Conservation (phyloP, 352 stramenopile genomes). For the Elongisporangium prolatum region DNA sequence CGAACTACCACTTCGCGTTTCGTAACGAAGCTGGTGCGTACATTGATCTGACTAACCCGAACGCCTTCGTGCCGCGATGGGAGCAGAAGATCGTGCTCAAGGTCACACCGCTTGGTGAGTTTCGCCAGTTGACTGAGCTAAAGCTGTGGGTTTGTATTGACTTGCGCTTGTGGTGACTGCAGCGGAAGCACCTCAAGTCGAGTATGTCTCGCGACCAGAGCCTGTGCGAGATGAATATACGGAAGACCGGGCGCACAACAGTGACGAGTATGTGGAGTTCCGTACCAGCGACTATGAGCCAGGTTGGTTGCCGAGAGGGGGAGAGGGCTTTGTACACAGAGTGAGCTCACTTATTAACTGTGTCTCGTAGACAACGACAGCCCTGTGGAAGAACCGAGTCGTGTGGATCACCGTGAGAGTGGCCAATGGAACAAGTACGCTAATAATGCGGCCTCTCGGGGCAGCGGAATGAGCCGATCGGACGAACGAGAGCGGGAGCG, state of each 20-base stretch:
- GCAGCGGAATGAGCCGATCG: neutral
- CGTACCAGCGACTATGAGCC: slow-evolving; percentile 1
- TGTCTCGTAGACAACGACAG: neutral
- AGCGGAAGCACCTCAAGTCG: slow-evolving; percentile 39
- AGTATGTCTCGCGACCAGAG: slow-evolving; percentile 33
- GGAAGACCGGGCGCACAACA: slow-evolving; percentile 9
- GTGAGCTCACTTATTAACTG: neutral
- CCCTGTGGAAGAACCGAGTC: neutral
- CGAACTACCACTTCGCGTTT: slow-evolving; percentile 72
- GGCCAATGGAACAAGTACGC: neutral
- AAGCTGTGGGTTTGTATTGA: neutral
- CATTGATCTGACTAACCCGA: slow-evolving; percentile 67
- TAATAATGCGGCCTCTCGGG: neutral
- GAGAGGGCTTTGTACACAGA: neutral
- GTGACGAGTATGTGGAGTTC: slow-evolving; percentile 52
- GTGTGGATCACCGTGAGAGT: neutral
- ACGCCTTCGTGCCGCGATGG: slow-evolving; percentile 52
- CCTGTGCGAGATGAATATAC: slow-evolving; percentile 2
- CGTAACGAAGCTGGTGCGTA: slow-evolving; percentile 62
- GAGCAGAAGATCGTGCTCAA: slow-evolving; percentile 70
- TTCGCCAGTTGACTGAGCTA: neutral
- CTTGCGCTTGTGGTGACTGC: neutral
- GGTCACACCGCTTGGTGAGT: slow-evolving; percentile 45
- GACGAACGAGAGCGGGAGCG: slow-evolving; percentile 8
- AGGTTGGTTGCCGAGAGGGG: neutral